Evolutionary conservation across 305 asterid species (phyloP), one percentile per base, ranked within the genome.

Genomic region (Fraxinus platypoda): DNA sequence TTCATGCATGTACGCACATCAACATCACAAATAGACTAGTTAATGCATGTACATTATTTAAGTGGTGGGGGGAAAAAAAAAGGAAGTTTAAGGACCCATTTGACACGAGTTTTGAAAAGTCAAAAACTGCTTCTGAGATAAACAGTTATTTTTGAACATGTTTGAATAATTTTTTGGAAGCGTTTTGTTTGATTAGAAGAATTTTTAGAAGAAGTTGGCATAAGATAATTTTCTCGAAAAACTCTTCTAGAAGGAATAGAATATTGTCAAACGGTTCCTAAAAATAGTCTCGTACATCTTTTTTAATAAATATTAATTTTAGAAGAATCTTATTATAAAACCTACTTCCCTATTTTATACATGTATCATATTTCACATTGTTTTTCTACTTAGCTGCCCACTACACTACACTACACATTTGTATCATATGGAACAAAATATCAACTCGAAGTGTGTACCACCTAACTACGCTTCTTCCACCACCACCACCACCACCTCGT

Each of bases 341-440:
- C 85, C 83, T 83, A 82, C 80, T 49, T 72, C 76, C 76, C 87
- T 68, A 80, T 86, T 87, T 87, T 17, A 52, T 52, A 52, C 62
- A 17, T 17, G 62, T 52, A 52, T 52, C 62, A 52, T 17, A 52
- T 52, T 52, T 52, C 62, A 52, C 23, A 17, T 52, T 52, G 23
- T 52, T 52, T 49, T 52, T 15, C 62, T 52, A 17, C 23, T 52
- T 17, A 17, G 23, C 62, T 52, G 8, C 62, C 8, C 8, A 80
- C 84, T 74, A n/a, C n/a, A n/a, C 30, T 28, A 62, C 38, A 28
- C 62, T 49, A n/a, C 59, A 54, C 76, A 77, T 82, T 46, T 59
- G 49, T 84, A 49, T 46, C 80, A 91, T 68, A 68, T 94, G 97
- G 93, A 88, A 85, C 86, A 80, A 83, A 85, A 81, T 26, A 83